Evolutionary conservation across 305 asterid species (phyloP).

Genomic region (Fraxinus greggii): DNA sequence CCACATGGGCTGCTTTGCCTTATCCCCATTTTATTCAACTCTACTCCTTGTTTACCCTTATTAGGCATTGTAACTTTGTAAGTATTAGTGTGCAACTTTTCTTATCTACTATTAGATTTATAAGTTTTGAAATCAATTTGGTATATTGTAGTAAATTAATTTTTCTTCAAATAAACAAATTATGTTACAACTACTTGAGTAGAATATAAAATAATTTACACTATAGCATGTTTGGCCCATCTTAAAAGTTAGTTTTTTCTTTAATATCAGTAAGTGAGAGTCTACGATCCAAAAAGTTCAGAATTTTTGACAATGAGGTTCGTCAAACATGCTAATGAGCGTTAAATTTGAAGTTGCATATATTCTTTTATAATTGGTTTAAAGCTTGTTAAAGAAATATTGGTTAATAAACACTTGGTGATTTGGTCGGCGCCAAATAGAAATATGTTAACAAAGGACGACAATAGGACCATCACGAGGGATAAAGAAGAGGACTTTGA

Average conservation of each 20-base stretch:
- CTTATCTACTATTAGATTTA: not conserved
- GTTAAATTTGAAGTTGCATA: too few relatives aligned
- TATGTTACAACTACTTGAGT: not conserved
- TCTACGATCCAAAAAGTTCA: too few relatives aligned
- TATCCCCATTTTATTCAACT: not conserved
- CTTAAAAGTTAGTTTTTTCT: too few relatives aligned
- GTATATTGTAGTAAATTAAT: not conserved
- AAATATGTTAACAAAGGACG: too few relatives aligned
- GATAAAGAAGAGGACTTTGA: too few relatives aligned
- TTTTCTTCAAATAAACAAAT: not conserved
- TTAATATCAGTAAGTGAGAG: too few relatives aligned
- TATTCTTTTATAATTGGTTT: too few relatives aligned
- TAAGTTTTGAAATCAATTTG: not conserved
- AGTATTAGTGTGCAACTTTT: not conserved
- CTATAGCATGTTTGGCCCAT: not conserved
- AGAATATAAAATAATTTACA: not conserved
- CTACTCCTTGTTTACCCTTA: not conserved
- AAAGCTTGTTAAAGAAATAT: too few relatives aligned
- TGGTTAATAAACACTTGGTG: too few relatives aligned
- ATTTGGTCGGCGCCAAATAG: too few relatives aligned
- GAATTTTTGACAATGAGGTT: too few relatives aligned
- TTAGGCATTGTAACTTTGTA: not conserved
- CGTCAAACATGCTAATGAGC: too few relatives aligned
- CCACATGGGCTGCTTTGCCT: conserved; percentile 33
- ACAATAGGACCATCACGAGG: not conserved